Evolutionary conservation across 2,329 filamentous ascomycete species (phyloP), one percentile per base, ranked within the genome.

Genomic region (Hortaea sp.): DNA sequence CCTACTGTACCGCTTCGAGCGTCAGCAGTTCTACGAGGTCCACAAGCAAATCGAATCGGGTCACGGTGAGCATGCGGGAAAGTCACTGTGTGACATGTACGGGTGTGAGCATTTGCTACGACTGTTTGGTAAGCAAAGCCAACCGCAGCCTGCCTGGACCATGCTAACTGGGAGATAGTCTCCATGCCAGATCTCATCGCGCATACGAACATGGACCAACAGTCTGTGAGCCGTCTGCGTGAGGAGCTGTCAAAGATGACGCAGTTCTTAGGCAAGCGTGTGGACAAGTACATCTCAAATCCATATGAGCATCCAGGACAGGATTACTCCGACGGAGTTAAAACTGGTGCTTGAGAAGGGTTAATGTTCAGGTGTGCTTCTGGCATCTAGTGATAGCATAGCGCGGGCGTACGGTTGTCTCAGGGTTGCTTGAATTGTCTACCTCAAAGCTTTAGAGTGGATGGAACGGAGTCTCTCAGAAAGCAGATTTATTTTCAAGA

Each of bases 141-240:
- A 31, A 37, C 20, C 12, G 40, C n/a, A 3, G 20, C 20, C 20
- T 20, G 20, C 20, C 20, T 20, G 20, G 20, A 20, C 20, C 20
- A 20, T 20, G 40, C 39, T 46, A 11, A 46, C 38, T n/a, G n/a
- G 5, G n/a, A 12, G 6, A 11, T 56, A 95, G 90, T 94, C 3
- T 84, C 85, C 1, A 81, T 97, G 57, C 90, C 92, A 0, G 92
- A 98, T 63, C 80, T 97, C 37, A 82, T 97, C 51, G 89, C 89
- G 4, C 92, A 98, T 65, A 98, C 92, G 44, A 97, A 97, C 68
- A 95, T 98, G 88, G 92, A 97, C 61, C 76, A 84, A 44, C 88
- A 94, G 64, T 89, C 88, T 2, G 87, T 95, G 38, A 85, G 83
- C 51, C 84, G 88, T 41, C 78, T 97, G 28, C 83, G 88, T 9